These are phyloP conservation scores for Castanea sativa DNA, from an alignment of 306 rosid species.

Conservation along the genomic window DNA sequence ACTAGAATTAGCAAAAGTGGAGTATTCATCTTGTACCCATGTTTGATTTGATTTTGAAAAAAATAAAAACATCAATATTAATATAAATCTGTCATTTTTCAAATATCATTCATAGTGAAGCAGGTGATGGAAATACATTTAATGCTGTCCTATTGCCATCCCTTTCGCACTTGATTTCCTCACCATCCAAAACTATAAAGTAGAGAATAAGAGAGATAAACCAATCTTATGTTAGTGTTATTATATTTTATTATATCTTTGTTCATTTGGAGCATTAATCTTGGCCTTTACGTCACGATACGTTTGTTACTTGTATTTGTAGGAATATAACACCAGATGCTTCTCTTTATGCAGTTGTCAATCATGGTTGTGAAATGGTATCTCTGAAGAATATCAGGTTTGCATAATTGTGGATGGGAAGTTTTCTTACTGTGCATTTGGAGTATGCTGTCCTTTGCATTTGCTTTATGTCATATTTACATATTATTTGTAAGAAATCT, in stretches of 20 bases:
- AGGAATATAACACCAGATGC: slow-evolving; percentile 78
- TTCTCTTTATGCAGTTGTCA: slow-evolving; percentile 80
- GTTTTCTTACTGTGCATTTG: slow-evolving; percentile 9
- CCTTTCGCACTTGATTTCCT: not conserved
- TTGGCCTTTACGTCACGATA: slow-evolving; percentile 3
- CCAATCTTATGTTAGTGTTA: not conserved
- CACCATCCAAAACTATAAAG: not conserved
- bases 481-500: not conserved
- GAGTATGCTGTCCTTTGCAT: not conserved
- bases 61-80: not conserved
- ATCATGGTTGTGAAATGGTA: slow-evolving; percentile 84
- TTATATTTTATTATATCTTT: not conserved
- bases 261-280: not conserved
- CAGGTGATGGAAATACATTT: not conserved
- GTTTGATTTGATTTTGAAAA: not conserved
- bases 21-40: not conserved
- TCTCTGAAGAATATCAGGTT: slow-evolving; percentile 68
- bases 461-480: not conserved
- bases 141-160: not conserved
- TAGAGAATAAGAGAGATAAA: not conserved
- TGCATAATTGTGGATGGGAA: slow-evolving; percentile 10
- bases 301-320: slow-evolving; percentile 21
- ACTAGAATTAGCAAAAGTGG: not conserved
- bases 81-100: not conserved
- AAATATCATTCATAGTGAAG: no score